phyloP scores from a whole-genome alignment of 495 filamentous ascomycete genomes.

The Opeltia flavorubescens region DNA sequence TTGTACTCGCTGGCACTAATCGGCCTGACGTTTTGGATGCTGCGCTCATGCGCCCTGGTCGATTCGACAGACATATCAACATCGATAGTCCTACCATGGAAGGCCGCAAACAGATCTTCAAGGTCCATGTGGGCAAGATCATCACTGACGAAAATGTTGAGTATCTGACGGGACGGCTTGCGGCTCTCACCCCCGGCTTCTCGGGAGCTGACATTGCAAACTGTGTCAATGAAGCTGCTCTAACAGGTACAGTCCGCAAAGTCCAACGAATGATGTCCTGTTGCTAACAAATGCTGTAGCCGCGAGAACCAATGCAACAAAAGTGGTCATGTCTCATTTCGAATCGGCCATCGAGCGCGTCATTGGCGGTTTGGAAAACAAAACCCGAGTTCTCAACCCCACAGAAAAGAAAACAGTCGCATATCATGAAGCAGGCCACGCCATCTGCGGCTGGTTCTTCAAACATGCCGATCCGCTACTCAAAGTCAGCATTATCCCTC shows the following conservation, averaged over 20 bases:
- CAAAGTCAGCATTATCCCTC: slow-evolving; percentile 96
- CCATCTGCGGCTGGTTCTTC: slow-evolving; percentile 98
- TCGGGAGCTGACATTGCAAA: slow-evolving; percentile 97
- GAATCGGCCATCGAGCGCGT: slow-evolving; percentile 96
- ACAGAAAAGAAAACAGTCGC: slow-evolving; percentile 90
- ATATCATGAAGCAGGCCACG: slow-evolving; percentile 96
- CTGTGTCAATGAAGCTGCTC: slow-evolving; percentile 90
- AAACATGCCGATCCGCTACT: slow-evolving; percentile 90
- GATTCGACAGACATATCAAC: slow-evolving; percentile 88
- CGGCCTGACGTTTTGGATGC: slow-evolving; percentile 87
- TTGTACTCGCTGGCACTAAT: slow-evolving; percentile 96
- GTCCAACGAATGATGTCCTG: slow-evolving; percentile 20
- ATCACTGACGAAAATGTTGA: slow-evolving; percentile 81
- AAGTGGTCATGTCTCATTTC: slow-evolving; percentile 76
- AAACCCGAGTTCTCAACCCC: slow-evolving; percentile 80
- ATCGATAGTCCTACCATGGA: slow-evolving; percentile 95
- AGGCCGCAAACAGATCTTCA: slow-evolving; percentile 90
- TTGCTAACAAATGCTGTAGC: slow-evolving; percentile 42
- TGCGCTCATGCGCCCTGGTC: slow-evolving; percentile 88
- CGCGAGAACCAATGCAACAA: slow-evolving; percentile 62
- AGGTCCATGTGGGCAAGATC: slow-evolving; percentile 83
- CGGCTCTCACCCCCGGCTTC: slow-evolving; percentile 89
- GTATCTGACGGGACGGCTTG: slow-evolving; percentile 69
- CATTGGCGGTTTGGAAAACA: slow-evolving; percentile 90
- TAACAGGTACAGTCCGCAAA: slow-evolving; percentile 55